Evolutionary conservation across 495 filamentous ascomycete species (phyloP), one percentile per base, ranked within the genome.

Genomic region (Delitschia confertaspora): DNA sequence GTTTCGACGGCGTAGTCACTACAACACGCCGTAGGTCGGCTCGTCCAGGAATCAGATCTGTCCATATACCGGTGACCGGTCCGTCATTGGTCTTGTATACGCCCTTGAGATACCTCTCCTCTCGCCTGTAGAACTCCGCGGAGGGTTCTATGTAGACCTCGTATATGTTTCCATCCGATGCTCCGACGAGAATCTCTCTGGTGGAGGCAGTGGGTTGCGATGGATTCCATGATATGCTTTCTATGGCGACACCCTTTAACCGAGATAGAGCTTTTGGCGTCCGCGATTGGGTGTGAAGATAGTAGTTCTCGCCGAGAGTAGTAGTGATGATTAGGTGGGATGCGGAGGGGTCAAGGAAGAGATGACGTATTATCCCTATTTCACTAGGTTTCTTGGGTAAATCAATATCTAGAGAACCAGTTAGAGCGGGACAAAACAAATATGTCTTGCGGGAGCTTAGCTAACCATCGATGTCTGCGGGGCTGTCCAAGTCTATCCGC

Each of bases 331-430:
- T 76, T 13, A 98, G 65, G 65, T 98, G 91, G 2, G 87, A 95
- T 19, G 93, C 89, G 6, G 88, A 91, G 3, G 91, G 93, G 57
- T 98, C 91, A 42, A 98, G 80, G 65, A 98, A 98, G 77, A 96
- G 83, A 63, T 82, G 82, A 36, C 84, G 82, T 56, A 98, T 96
- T 18, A 93, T 70, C 47, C 91, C 91, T 33, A 85, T 73, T 60
- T 96, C 91, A 18, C 86, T 79, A 20, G 83, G 75, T 56, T 89
- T 93, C 67, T 91, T 93, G 20, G 93, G 93, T 21, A 98, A 80
- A 60, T 96, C 93, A 60, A 96, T 95, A 65, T 98, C 89, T 93
- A 48, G 43, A 30, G 40, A 29, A 31, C 22, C 1, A 16, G 24
- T 42, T 1, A 38, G 16, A 23, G 9, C 13, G 33, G 22, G 8